Conservation (phyloP, 108 stramenopile genomes). For the Skeletonema grethae region DNA sequence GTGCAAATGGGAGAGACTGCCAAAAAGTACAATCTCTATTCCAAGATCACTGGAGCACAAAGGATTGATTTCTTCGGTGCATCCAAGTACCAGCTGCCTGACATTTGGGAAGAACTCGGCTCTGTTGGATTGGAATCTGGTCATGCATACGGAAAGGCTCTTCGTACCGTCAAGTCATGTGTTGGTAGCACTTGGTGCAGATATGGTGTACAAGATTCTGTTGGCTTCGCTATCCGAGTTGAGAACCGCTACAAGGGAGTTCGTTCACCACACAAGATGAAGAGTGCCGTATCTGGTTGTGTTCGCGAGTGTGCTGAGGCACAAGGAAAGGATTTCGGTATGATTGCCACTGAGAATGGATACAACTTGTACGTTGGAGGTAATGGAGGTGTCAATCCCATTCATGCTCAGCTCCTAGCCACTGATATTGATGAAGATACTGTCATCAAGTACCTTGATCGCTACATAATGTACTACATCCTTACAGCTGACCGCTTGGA, state of each 20-base stretch:
- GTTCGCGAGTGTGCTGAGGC: conserved; percentile 94
- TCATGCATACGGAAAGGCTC: conserved; percentile 94
- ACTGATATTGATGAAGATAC: conserved; percentile 91
- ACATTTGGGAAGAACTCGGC: conserved; percentile 93
- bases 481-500: conserved; percentile 90
- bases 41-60: conserved; percentile 93
- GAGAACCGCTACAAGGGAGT: conserved; percentile 95
- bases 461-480: conserved; percentile 95
- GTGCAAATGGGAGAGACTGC: conserved; percentile 87
- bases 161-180: conserved; percentile 93
- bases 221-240: conserved; percentile 85
- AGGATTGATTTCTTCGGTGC: conserved; percentile 94
- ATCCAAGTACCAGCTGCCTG: conserved; percentile 90
- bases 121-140: conserved; percentile 90
- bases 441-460: conserved; percentile 86
- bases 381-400: conserved; percentile 88
- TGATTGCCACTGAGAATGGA: conserved; percentile 93
- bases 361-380: conserved; percentile 94
- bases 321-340: conserved; percentile 91
- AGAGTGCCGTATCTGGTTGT: conserved; percentile 90
- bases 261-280: conserved; percentile 94
- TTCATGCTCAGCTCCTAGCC: conserved; percentile 90
- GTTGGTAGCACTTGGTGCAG: conserved; percentile 96
- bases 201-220: conserved; percentile 91
- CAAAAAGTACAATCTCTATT: conserved; percentile 86